Conservation (phyloP, 1,284 basidiomycete species). For the Hemileia vastatrix region DNA sequence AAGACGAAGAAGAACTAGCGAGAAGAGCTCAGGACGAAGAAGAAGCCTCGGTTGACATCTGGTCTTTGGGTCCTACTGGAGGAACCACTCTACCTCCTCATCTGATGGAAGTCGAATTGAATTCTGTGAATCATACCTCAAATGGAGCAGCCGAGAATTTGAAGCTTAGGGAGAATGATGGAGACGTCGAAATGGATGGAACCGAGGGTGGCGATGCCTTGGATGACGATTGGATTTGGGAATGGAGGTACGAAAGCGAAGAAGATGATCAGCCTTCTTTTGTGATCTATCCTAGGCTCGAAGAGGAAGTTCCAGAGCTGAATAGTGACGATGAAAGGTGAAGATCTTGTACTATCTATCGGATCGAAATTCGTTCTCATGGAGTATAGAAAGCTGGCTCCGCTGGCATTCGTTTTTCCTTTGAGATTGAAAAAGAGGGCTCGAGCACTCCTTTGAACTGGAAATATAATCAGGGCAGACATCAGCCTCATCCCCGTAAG, state of each 20-base stretch:
- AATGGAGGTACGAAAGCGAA: conserved; percentile 22
- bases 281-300: conserved; percentile 35
- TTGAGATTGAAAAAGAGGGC: too few relatives aligned
- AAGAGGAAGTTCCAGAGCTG: conserved; percentile 19
- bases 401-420: too few relatives aligned
- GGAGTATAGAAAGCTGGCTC: too few relatives aligned
- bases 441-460: too few relatives aligned
- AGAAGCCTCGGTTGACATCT: conserved; percentile 25
- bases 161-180: not conserved
- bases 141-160: not conserved
- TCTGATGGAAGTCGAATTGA: not conserved
- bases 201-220: not conserved
- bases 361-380: too few relatives aligned
- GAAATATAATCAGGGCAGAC: too few relatives aligned
- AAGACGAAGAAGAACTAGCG: conserved; percentile 20
- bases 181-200: not conserved
- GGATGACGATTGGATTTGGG: not conserved
- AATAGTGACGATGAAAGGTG: not conserved
- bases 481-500: too few relatives aligned
- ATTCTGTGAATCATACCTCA: not conserved
- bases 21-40: conserved; percentile 15
- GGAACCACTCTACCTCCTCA: not conserved
- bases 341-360: too few relatives aligned
- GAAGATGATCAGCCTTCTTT: conserved; percentile 31
- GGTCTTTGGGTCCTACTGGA: not conserved